These are phyloP conservation scores for Claviceps citrina DNA, from an alignment of 2,329 filamentous ascomycete species.

Conservation along the genomic window DNA sequence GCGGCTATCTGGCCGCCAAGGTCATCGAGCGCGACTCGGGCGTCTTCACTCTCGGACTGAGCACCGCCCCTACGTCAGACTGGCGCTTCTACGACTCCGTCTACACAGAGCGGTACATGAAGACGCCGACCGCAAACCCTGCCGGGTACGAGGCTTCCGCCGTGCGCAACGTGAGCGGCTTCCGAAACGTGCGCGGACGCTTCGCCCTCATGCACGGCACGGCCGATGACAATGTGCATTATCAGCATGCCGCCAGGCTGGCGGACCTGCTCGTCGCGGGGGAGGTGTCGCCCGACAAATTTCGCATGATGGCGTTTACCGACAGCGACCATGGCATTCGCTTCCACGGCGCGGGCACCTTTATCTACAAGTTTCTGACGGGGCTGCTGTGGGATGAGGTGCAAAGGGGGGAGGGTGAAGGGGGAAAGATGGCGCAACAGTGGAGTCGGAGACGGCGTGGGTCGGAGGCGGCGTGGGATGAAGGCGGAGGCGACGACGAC, in stretches of 20 bases:
- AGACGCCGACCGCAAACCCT: conserved; percentile 38
- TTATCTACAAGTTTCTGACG: too few relatives aligned
- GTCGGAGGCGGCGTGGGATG: too few relatives aligned
- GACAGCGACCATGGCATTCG: not conserved
- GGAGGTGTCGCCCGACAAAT: conserved; percentile 40
- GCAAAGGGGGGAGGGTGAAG: too few relatives aligned
- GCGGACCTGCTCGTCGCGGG: conserved; percentile 44
- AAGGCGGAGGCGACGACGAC: too few relatives aligned
- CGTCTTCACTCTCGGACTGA: conserved; percentile 46
- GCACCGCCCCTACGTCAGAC: conserved; percentile 51
- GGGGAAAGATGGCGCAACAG: too few relatives aligned
- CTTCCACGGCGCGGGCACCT: conserved; percentile 25
- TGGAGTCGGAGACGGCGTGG: too few relatives aligned
- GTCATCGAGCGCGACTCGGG: conserved; percentile 47
- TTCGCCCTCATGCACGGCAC: conserved; percentile 51
- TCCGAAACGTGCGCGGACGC: conserved; percentile 46
- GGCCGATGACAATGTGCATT: conserved; percentile 59
- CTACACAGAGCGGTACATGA: conserved; percentile 63
- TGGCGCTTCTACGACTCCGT: conserved; percentile 58
- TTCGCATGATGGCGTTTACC: conserved; percentile 49
- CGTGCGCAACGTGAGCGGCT: conserved; percentile 41
- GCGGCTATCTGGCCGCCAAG: conserved; percentile 51
- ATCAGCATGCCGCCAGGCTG: conserved; percentile 48
- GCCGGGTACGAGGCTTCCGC: conserved; percentile 46
- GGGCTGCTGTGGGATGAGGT: too few relatives aligned